Conservation (phyloP, 805 yeast species). For the Kodamaea neixiangensis region DNA sequence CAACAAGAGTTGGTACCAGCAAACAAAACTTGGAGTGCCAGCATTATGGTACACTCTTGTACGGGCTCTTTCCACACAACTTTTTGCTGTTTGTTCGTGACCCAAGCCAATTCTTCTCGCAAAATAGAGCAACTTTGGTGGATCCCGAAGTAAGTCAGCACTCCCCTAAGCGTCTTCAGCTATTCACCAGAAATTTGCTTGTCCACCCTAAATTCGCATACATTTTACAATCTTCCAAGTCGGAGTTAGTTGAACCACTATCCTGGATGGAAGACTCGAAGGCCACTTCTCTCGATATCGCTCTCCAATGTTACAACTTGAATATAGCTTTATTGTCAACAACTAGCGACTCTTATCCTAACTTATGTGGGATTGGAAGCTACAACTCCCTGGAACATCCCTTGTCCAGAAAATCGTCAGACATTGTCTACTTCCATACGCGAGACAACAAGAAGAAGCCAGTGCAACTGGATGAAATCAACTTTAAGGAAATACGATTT, state of each 20-base stretch:
- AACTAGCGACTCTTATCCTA: neutral
- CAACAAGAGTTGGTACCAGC: neutral
- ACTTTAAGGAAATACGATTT: conserved; percentile 30
- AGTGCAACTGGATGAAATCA: conserved; percentile 10
- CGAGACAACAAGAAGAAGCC: neutral
- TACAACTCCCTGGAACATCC: neutral
- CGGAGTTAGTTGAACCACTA: conserved; percentile 23
- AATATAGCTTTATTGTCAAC: conserved; percentile 15
- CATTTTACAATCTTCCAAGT: conserved; percentile 24
- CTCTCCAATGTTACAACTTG: conserved; percentile 20
- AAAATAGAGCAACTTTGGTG: conserved; percentile 4
- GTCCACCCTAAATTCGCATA: conserved; percentile 51
- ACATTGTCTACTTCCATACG: neutral
- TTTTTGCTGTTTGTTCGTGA: conserved; percentile 42
- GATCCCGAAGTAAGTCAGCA: conserved; percentile 4
- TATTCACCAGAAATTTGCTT: conserved; percentile 34
- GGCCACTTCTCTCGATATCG: conserved; percentile 17
- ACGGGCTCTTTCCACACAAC: conserved; percentile 59
- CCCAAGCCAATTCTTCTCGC: conserved; percentile 35
- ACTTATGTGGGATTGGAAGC: neutral
- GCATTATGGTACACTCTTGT: conserved; percentile 43
- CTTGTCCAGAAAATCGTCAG: conserved; percentile 3
- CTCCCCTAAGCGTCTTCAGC: conserved; percentile 19
- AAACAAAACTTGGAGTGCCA: neutral
- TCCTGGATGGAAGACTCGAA: conserved; percentile 20